Conservation (phyloP, 2,329 filamentous ascomycete species). For the Botrytis fragariae region DNA sequence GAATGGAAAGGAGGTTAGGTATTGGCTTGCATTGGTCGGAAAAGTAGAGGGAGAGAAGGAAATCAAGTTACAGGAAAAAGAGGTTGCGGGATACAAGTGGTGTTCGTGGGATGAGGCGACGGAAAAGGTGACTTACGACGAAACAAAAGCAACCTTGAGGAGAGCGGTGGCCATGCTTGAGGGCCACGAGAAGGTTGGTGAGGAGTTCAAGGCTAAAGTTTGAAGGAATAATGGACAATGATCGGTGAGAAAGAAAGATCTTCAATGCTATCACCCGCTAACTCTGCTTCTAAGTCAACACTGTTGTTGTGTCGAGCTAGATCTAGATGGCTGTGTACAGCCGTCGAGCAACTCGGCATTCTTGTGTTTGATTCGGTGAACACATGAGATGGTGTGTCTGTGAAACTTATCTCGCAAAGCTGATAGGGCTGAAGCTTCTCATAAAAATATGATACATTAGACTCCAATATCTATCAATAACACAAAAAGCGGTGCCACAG, state of each 20-base stretch:
- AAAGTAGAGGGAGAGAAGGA: slow-evolving; percentile 19
- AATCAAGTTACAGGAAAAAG: slow-evolving; percentile 26
- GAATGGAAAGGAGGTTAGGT: slow-evolving; percentile 26
- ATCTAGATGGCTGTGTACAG: not conserved
- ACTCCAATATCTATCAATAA: not conserved
- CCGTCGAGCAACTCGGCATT: not conserved
- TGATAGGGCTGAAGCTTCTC: slow-evolving; percentile 11
- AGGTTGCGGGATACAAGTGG: slow-evolving; percentile 27
- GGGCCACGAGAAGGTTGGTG: not conserved
- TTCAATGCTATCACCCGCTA: not conserved
- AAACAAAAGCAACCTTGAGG: slow-evolving; percentile 23
- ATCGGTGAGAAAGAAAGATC: not conserved
- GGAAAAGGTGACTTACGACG: slow-evolving; percentile 21
- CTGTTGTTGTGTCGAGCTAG: too few relatives aligned
- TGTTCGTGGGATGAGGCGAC: slow-evolving; percentile 24
- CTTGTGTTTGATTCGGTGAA: not conserved
- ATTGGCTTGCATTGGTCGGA: slow-evolving; percentile 21
- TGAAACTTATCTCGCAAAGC: not conserved
- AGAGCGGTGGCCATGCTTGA: slow-evolving; percentile 9
- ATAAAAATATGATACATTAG: not conserved
- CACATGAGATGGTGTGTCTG: not conserved
- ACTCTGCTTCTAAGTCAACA: not conserved
- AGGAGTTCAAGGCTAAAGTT: not conserved
- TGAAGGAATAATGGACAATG: not conserved
- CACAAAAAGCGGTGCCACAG: not conserved